These are phyloP conservation scores for Ceriops zippeliana DNA, from an alignment of 345 rosid genomes.

Conservation along the genomic window DNA sequence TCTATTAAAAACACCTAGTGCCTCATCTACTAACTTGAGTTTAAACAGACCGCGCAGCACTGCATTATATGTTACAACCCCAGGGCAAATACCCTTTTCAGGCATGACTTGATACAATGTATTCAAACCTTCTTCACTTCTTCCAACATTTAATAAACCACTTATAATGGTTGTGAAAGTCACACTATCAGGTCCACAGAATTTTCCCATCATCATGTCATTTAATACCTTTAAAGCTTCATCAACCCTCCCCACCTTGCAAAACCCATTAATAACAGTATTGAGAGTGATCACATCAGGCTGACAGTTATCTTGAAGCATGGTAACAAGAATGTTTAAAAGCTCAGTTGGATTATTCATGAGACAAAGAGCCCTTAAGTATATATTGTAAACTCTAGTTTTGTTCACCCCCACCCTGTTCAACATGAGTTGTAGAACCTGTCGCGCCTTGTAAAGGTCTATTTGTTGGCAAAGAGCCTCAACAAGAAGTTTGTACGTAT, in stretches of 20 bases:
- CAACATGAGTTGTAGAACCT: conserved; percentile 57
- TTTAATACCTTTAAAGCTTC: conserved; percentile 66
- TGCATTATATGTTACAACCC: conserved; percentile 71
- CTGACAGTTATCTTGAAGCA: conserved; percentile 67
- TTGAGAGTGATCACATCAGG: conserved; percentile 80
- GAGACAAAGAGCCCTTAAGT: conserved; percentile 62
- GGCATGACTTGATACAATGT: conserved; percentile 47
- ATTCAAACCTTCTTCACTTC: conserved; percentile 55
- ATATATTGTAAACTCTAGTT: conserved; percentile 71
- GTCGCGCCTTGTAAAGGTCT: conserved; percentile 50
- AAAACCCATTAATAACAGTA: conserved; percentile 70
- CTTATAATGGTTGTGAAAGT: conserved; percentile 60
- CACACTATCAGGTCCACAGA: conserved; percentile 68
- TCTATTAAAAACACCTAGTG: conserved; percentile 45
- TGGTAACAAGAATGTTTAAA: conserved; percentile 58
- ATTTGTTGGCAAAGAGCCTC: conserved; percentile 62
- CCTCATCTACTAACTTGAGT: conserved; percentile 44
- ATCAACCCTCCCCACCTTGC: conserved; percentile 68
- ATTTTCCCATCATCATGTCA: conserved; percentile 72
- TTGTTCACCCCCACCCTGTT: conserved; percentile 45
- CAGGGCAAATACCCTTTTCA: conserved; percentile 44
- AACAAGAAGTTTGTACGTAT: conserved; percentile 63
- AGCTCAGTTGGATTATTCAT: conserved; percentile 60
- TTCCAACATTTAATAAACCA: conserved; percentile 61
- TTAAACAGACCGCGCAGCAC: conserved; percentile 60